Base-by-base conservation (phyloP, 2,329 filamentous ascomycete genomes). In the Colletotrichum abscissum region DNA sequence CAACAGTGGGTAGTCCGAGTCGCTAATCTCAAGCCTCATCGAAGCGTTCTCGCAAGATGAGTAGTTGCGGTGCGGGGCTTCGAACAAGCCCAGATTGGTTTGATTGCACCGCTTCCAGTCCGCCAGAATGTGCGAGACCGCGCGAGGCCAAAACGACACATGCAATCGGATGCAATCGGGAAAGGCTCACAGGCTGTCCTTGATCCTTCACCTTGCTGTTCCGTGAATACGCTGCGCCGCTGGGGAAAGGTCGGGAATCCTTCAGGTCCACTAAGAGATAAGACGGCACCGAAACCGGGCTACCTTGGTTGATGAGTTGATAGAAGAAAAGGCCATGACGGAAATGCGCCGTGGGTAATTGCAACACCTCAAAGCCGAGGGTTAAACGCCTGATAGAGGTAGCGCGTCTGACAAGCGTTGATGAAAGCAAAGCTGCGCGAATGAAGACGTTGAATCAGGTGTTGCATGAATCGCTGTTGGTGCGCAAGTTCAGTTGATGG, bases 251-350 rank as follows among this genome's bases (percentile, higher is more conserved):
- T 57, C 65, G 54, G 69, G 42, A 69, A 63, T 72, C 59, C 65
- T 69, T 64, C 65, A 46, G 59, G 30, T 69, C 66, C 69, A 72
- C 69, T 54, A 64, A 55, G 63, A 69, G 69, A 72, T 69, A 72
- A 72, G 65, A 28, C 24, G 46, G n/a, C 26, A 24, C 26, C 6
- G 42, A 28, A 11, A 9, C 4, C 57, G 24, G 42, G 16, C n/a
- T 22, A 28, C 3, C 4, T 35, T 35, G 11, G 33, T 12, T 12
- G 33, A 35, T 35, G 12, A 12, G 33, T 35, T 24, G 14, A 6
- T 4, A 8, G 33, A 22, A 26, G 30, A 26, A 55, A 19, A n/a
- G 19, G 55, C 12, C 24, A n/a, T 42, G 26, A 8, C 5, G 12
- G 42, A 11, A 19, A 16, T 35, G 28, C 26, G 54, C 26, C 42